A percentile compares a stretch with the other conserved stretches of the same genome.
These are phyloP conservation scores for Penicillium roqueforti DNA, from an alignment of 495 filamentous ascomycete species.

Conservation along the genomic window DNA sequence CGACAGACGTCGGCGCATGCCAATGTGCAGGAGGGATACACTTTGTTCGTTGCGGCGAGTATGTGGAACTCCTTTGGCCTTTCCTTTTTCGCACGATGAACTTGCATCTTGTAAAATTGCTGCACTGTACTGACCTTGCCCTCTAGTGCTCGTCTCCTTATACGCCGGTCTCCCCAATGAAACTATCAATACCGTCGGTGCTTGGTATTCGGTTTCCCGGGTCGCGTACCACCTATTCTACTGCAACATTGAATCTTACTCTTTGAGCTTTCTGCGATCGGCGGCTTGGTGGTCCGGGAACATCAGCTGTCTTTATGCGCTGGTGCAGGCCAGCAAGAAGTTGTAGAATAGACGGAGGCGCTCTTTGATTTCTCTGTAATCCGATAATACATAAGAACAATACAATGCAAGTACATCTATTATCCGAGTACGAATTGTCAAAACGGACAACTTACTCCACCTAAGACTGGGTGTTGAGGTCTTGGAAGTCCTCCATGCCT, in stretches of 20 bases:
- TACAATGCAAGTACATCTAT: too few relatives aligned
- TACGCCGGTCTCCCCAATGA: constrained; percentile 34
- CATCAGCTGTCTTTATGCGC: constrained; percentile 33
- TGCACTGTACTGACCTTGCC: constrained; percentile 8
- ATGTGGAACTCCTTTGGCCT: not conserved
- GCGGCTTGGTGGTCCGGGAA: constrained; percentile 48
- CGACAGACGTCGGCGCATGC: constrained; percentile 45
- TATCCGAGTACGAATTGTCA: too few relatives aligned
- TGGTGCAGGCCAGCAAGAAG: constrained; percentile 28
- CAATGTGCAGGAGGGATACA: constrained; percentile 47
- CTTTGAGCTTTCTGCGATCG: constrained; percentile 38
- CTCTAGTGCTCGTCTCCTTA: constrained; percentile 26
- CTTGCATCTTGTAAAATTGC: too few relatives aligned
- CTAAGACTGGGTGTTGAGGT: not conserved
- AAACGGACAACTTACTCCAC: not conserved
- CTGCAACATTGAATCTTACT: constrained; percentile 32
- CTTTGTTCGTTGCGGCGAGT: constrained; percentile 44
- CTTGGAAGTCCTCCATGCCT: not conserved
- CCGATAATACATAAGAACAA: not conserved
- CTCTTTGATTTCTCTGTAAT: not conserved
- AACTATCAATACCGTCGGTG: constrained; percentile 39
- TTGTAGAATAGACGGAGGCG: constrained; percentile 8
- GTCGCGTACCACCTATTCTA: constrained; percentile 39
- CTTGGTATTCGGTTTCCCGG: constrained; percentile 43
- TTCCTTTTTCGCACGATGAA: not conserved